Conservation (phyloP, 805 yeast species). For the Kregervanrija delftensis region DNA sequence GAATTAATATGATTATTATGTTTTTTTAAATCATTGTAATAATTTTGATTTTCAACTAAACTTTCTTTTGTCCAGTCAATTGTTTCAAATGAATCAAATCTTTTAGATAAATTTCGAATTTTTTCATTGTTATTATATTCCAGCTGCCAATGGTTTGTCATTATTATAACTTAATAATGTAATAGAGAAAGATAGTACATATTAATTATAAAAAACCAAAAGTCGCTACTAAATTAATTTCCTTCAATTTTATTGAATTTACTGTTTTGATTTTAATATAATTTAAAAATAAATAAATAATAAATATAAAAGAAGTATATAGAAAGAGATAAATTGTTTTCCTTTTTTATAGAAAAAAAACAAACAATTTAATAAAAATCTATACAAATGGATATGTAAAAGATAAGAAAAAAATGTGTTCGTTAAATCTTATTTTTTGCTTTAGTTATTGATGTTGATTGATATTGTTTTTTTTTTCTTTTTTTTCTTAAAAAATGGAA, state of each 20-base stretch:
- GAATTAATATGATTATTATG: conserved; percentile 4
- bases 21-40: conserved; percentile 15
- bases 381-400: too few relatives aligned
- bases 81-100: conserved; percentile 57
- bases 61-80: conserved; percentile 69
- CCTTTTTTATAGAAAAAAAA: background rate
- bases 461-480: conserved; percentile 1
- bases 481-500: conserved; percentile 2
- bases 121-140: conserved; percentile 5
- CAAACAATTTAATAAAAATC: too few relatives aligned
- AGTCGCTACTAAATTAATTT: background rate
- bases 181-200: too few relatives aligned
- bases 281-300: conserved; percentile 4
- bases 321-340: background rate
- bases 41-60: conserved; percentile 36
- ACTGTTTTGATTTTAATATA: background rate
- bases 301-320: background rate
- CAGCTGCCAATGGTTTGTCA: conserved; percentile 6
- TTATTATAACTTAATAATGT: too few relatives aligned
- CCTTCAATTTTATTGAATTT: background rate
- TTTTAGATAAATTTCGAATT: conserved; percentile 25
- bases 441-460: background rate
- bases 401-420: too few relatives aligned
- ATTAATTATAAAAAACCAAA: background rate
- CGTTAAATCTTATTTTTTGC: background rate